phyloP scores from a whole-genome alignment of 2,329 filamentous ascomycete species.

The Apiospora malaysiana region DNA sequence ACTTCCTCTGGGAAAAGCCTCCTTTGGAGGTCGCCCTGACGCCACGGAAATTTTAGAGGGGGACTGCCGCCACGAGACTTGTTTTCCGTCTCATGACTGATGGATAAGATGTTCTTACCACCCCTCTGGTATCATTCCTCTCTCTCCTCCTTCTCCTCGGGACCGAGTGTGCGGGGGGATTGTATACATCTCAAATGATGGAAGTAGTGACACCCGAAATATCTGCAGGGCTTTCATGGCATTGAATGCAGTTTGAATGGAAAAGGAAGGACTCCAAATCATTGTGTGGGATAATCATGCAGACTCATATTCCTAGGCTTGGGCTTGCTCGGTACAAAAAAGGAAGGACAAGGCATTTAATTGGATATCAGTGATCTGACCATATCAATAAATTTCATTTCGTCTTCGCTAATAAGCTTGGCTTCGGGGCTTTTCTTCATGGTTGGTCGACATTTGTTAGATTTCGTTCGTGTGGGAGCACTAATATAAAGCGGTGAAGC shows the following conservation, averaged over 20 bases:
- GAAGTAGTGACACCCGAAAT: neutral
- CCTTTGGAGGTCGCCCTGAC: neutral
- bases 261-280: too few species aligned
- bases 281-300: neutral
- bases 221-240: neutral
- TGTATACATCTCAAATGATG: too few species aligned
- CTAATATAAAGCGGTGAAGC: neutral
- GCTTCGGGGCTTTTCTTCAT: rapidly evolving
- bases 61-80: neutral
- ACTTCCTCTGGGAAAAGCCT: slow-evolving; percentile 17
- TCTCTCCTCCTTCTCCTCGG: neutral
- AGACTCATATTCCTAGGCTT: neutral
- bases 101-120: too few species aligned
- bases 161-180: neutral
- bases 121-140: neutral
- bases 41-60: neutral
- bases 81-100: too few species aligned
- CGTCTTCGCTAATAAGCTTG: neutral
- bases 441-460: neutral
- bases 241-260: too few species aligned
- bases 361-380: neutral
- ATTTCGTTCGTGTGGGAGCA: neutral
- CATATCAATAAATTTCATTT: neutral
- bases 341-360: too few species aligned
- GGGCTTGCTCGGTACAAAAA: neutral